Evolutionary conservation across 2,329 filamentous ascomycete species (phyloP), one percentile per base, ranked within the genome.

Genomic region (Geoglossum cookeanum): DNA sequence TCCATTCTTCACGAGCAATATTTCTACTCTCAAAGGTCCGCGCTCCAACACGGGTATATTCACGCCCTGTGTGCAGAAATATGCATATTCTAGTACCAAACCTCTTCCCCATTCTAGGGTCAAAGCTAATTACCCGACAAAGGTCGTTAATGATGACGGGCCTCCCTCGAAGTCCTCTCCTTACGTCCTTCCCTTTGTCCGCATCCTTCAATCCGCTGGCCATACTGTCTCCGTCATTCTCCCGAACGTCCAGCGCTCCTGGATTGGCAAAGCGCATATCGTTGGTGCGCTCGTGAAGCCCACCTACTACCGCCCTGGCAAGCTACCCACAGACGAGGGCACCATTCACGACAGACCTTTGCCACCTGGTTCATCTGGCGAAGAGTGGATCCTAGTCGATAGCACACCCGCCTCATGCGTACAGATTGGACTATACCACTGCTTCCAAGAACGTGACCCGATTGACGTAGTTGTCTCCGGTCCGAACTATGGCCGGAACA

Each of bases 181-280:
- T 6, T 91, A 91, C 65, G 78, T 91, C 60, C 85, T 87, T 72
- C 82, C 79, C 60, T 78, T 91, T 58, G 78, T 90, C 48, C 74
- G 79, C 60, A 78, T 78, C 56, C 81, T 92, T 55, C 81, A 88
- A 68, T 70, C 75, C 58, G 81, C 84, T 35, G 89, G 89, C 6
- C 91, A 96, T 70, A 77, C 74, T n/a, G 87, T 97, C 60, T 94
- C 88, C 6, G 90, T 98, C 55, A 85, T 92, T 61, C 79, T 98
- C 13, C 92, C 92, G 1, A 81, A 96, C 68, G 84, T 83, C 5
- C 92, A 98, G 72, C 83, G 91, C 61, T 95, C 89, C 58, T 98
- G 92, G 92, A 97, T 98, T 65, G 90, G 90, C 64, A 98, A 98
- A 75, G 92, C 92, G 2, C 92, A 97, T 70, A 86, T 97, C 66